Base-by-base conservation (phyloP, 2,329 filamentous ascomycete genomes). In the Claviceps digitariae region DNA sequence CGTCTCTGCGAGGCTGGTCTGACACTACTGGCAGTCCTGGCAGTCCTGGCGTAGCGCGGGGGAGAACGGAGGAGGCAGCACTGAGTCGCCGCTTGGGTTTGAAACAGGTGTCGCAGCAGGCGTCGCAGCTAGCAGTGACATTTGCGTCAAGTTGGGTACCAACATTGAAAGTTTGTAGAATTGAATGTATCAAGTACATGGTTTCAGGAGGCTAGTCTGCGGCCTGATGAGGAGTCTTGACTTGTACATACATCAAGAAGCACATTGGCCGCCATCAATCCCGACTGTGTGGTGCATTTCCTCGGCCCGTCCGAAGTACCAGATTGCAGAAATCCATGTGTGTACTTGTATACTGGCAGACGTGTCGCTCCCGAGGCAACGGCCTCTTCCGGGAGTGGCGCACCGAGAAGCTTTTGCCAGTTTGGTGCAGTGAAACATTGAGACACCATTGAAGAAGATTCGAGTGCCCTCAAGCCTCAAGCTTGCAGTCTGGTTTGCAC, bases 31-130 rank as follows among this genome's bases (percentile, higher is more conserved):
- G 40, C 27, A 8, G 27, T 29, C 8, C 27, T 29, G 27, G 27
- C 47, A 45, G 23, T 31, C 44, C 45, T 27, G 31, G 52, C 34
- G 48, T 50, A 51, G 52, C 41, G 34, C 41, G 29, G 43, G 40
- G 46, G 50, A 46, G 41, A 50, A 48, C 7, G 31, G 9, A 34
- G 31, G 10, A n/a, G 10, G 36, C 20, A 29, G 29, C 4, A 40
- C 29, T 17, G 23, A 44, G 2, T 40, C n/a, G 36, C 48, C 34
- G 34, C 7, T 38, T 38, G 34, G 15, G n/a, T n/a, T n/a, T n/a
- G n/a, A n/a, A n/a, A n/a, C n/a, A n/a, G n/a, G n/a, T n/a, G n/a
- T n/a, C n/a, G n/a, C n/a, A 4, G 34, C 13, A 15, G 34, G 2
- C 31, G 27, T 29, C 27, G 27, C 27, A 8, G 27, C 27, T 29